Conservation (phyloP, 768 basidiomycete species). For the Leucosporidium scottii region DNA sequence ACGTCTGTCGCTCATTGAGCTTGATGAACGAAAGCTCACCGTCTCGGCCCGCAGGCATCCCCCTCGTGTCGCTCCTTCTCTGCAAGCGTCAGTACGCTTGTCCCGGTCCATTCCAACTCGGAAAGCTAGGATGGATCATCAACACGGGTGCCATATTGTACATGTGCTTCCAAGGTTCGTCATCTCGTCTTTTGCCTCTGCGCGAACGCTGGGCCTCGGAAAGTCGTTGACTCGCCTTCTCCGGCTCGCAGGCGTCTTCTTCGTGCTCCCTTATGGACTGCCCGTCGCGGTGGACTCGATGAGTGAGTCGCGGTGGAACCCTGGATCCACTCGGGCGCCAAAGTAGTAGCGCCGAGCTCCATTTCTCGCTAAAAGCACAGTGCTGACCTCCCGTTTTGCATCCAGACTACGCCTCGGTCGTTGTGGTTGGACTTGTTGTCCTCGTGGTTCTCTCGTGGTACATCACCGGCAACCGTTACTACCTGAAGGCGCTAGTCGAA, state of each 20-base stretch:
- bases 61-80: neutral
- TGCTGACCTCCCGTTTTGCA: neutral
- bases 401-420: constrained; percentile 1
- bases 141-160: neutral
- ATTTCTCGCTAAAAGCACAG: too few relatives aligned
- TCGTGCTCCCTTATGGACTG: neutral
- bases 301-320: too few relatives aligned
- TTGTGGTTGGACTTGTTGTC: neutral
- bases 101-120: neutral
- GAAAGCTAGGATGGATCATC: neutral
- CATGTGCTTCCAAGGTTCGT: neutral
- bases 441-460: neutral
- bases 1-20: neutral
- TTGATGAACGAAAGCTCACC: neutral
- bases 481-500: too few relatives aligned
- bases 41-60: neutral
- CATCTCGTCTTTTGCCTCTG: neutral
- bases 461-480: neutral
- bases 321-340: too few relatives aligned
- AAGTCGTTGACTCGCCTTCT: too few relatives aligned
- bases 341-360: too few relatives aligned
- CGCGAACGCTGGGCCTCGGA: neutral
- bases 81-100: neutral
- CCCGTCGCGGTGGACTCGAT: neutral
- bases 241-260: neutral